These are phyloP conservation scores for Linaria vulgaris DNA, from an alignment of 257 asterid genomes.

Conservation along the genomic window DNA sequence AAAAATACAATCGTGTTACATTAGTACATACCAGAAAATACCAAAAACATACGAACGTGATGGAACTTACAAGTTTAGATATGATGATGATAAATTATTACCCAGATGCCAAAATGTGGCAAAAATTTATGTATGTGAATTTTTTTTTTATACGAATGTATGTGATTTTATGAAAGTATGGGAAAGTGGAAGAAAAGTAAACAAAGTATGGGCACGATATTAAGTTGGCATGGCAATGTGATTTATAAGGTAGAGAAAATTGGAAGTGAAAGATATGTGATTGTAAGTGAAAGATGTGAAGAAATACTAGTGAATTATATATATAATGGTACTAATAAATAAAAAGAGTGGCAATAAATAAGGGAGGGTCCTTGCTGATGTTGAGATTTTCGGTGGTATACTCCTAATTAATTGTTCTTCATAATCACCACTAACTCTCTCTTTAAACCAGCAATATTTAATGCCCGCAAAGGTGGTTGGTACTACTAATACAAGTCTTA, in stretches of 20 bases:
- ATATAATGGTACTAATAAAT: no score
- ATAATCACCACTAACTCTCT: not conserved
- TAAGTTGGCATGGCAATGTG: not conserved
- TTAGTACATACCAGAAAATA: not conserved
- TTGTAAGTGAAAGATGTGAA: constrained; percentile 36
- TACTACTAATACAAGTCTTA: no score
- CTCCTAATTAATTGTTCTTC: not conserved
- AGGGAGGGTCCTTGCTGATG: constrained; percentile 27
- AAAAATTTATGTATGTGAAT: not conserved
- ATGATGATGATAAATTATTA: not conserved
- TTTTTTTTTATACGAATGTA: no score
- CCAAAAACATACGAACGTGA: not conserved
- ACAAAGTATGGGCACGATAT: not conserved
- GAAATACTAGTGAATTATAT: constrained; percentile 44
- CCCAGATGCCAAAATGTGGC: constrained; percentile 1
- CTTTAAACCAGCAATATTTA: constrained; percentile 35
- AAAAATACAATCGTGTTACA: no score
- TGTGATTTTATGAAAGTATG: not conserved
- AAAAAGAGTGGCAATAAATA: constrained; percentile 42
- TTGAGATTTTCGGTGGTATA: constrained; percentile 16
- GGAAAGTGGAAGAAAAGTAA: not conserved
- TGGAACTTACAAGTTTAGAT: not conserved
- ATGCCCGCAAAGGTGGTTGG: constrained; percentile 53
- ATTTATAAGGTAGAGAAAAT: not conserved
- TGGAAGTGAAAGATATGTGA: constrained; percentile 9